Conservation (phyloP, 352 stramenopile genomes). For the Globisporangium perplexum region DNA sequence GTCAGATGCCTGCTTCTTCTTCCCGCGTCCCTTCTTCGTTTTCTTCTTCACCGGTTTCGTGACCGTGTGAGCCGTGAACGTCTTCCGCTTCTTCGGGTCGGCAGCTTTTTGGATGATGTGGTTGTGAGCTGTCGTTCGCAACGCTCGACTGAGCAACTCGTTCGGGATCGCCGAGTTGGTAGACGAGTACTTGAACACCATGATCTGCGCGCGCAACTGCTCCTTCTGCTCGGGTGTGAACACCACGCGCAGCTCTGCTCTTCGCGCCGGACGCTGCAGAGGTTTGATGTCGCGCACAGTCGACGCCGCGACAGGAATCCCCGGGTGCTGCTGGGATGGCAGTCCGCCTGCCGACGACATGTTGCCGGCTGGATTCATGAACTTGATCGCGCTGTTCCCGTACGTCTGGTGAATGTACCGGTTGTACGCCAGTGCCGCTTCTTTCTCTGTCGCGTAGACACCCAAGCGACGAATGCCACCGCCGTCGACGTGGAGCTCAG, state of each 20-base stretch:
- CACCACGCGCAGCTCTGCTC: constrained; percentile 39
- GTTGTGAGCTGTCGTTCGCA: constrained; percentile 60
- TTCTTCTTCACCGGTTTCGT: constrained; percentile 70
- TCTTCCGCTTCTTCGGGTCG: constrained; percentile 76
- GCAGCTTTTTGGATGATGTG: constrained; percentile 39
- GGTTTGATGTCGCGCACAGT: constrained; percentile 53
- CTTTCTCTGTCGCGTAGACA: constrained; percentile 61
- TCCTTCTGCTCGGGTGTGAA: constrained; percentile 86
- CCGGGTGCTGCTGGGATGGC: constrained; percentile 11
- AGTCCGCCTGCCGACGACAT: constrained; percentile 8
- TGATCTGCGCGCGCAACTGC: constrained; percentile 85
- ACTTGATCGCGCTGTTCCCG: constrained; percentile 67
- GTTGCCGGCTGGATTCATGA: constrained; percentile 78
- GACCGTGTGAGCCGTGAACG: constrained; percentile 47
- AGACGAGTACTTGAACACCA: constrained; percentile 89
- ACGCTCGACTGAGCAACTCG: constrained; percentile 59
- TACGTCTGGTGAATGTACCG: constrained; percentile 84
- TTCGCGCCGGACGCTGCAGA: constrained; percentile 33
- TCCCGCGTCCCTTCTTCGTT: constrained; percentile 42
- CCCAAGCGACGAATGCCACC: constrained; percentile 74
- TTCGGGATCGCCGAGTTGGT: constrained; percentile 73
- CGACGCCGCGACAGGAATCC: constrained; percentile 44
- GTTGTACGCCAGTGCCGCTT: constrained; percentile 83
- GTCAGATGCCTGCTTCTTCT: constrained; percentile 67
- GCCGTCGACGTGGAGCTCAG: constrained; percentile 78